Percentiles rank a stretch among this genome's conserved stretches.
These are phyloP conservation scores for Tricholoma terreum DNA, from an alignment of 768 basidiomycete genomes.

Conservation along the genomic window DNA sequence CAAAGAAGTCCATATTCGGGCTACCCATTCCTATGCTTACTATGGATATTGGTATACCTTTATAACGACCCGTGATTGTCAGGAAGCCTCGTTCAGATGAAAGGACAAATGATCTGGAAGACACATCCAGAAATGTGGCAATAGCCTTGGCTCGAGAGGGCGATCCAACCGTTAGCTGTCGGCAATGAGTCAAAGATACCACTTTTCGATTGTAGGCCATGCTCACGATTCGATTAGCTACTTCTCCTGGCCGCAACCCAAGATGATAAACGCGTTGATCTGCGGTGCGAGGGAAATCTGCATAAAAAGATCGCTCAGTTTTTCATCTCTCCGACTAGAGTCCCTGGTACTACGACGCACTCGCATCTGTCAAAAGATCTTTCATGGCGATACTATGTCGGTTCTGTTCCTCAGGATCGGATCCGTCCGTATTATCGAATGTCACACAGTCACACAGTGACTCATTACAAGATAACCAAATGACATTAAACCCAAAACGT, in stretches of 20 bases:
- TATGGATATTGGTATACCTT: slow-evolving; percentile 62
- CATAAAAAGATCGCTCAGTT: slow-evolving; percentile 1
- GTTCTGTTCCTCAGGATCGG: no score
- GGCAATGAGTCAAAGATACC: neutral
- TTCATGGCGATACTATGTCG: slow-evolving; percentile 8
- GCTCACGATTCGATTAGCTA: slow-evolving; percentile 76
- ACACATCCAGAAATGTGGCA: slow-evolving; percentile 58
- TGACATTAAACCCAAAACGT: no score
- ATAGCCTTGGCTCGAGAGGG: slow-evolving; percentile 62
- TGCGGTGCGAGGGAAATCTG: slow-evolving; percentile 75
- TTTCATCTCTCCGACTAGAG: neutral
- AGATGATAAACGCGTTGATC: slow-evolving; percentile 80
- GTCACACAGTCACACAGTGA: neutral
- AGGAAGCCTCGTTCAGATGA: slow-evolving; percentile 74
- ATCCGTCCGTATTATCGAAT: neutral
- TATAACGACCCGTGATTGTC: slow-evolving; percentile 67
- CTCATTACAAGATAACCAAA: no score
- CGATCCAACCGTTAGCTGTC: slow-evolving; percentile 71
- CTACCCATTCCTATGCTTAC: slow-evolving; percentile 83
- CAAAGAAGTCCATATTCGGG: slow-evolving; percentile 83
- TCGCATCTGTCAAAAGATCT: slow-evolving; percentile 60
- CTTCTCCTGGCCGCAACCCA: slow-evolving; percentile 70
- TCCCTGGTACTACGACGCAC: slow-evolving; percentile 43
- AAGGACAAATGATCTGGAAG: slow-evolving; percentile 57
- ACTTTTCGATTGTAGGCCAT: neutral